Conservation (phyloP, 768 basidiomycete species). For the Ramaria sp. region DNA sequence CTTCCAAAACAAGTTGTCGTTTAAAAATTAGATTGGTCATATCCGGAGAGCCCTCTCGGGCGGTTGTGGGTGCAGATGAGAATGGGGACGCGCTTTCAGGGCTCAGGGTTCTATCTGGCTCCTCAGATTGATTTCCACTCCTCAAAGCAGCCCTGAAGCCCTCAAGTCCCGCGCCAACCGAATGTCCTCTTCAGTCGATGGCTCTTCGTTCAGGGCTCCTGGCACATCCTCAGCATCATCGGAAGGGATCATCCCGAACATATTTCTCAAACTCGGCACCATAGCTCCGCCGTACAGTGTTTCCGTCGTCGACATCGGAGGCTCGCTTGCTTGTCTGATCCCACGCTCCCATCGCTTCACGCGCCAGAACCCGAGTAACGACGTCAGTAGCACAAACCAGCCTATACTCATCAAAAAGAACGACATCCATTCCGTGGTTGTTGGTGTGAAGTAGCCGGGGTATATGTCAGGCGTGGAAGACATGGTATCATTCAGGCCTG, state of each 20-base stretch:
- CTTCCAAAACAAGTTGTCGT: too few species aligned
- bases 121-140: slow-evolving; percentile 10
- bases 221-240: slow-evolving; percentile 15
- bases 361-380: slow-evolving; percentile 72
- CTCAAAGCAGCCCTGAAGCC: slow-evolving; percentile 43
- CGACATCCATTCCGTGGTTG: slow-evolving; percentile 79
- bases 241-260: slow-evolving; percentile 34
- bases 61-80: slow-evolving; percentile 23
- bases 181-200: slow-evolving; percentile 28
- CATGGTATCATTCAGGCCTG: too few species aligned
- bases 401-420: slow-evolving; percentile 89
- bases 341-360: slow-evolving; percentile 78
- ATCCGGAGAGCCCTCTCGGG: slow-evolving; percentile 9
- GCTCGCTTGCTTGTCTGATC: slow-evolving; percentile 36
- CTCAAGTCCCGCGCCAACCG: slow-evolving; percentile 39
- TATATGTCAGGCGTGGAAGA: background rate
- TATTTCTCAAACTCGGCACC: slow-evolving; percentile 28
- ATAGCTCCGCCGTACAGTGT: slow-evolving; percentile 32
- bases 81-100: slow-evolving; percentile 64
- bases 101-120: slow-evolving; percentile 18
- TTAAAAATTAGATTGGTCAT: background rate
- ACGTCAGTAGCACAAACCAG: slow-evolving; percentile 87
- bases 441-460: background rate
- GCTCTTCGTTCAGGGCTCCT: slow-evolving; percentile 16
- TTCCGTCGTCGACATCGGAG: slow-evolving; percentile 27